These are phyloP conservation scores for Neoarthrinium moseri DNA, from an alignment of 2,329 filamentous ascomycete species.

Conservation along the genomic window DNA sequence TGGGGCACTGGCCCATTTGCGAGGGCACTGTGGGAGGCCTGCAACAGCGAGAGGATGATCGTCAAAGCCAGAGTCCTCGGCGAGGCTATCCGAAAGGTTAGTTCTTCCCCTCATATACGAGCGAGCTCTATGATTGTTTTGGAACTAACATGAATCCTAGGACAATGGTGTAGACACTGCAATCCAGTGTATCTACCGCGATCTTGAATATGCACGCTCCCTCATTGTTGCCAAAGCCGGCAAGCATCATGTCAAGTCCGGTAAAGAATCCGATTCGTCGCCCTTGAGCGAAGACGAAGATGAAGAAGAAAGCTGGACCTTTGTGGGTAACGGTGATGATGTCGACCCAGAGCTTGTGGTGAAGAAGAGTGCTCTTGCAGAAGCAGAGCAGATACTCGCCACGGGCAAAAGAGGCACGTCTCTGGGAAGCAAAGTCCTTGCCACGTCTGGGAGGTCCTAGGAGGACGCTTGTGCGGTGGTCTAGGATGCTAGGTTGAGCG, in stretches of 20 bases:
- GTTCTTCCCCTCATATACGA: constrained; percentile 33
- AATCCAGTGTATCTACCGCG: constrained; percentile 90
- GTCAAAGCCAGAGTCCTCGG: constrained; percentile 79
- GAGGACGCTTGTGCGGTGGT: constrained; percentile 1
- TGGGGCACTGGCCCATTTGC: constrained; percentile 86
- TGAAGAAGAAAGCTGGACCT: constrained; percentile 86
- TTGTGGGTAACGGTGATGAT: constrained; percentile 61
- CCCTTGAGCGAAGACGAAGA: constrained; percentile 52
- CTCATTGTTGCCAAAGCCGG: constrained; percentile 68
- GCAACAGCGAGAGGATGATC: constrained; percentile 88
- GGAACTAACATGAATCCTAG: constrained; percentile 49
- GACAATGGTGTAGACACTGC: constrained; percentile 89
- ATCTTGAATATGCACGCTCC: constrained; percentile 87
- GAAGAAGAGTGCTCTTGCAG: constrained; percentile 25
- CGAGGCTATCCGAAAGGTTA: constrained; percentile 81
- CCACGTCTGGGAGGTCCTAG: background rate
- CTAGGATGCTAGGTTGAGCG: constrained; percentile 1
- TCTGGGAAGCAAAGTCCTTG: constrained; percentile 1
- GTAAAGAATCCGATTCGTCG: constrained; percentile 17
- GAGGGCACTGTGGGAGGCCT: constrained; percentile 86
- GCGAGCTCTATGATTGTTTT: constrained; percentile 1
- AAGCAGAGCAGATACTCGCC: constrained; percentile 19
- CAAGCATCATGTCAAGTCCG: constrained; percentile 43
- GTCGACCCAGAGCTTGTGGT: constrained; percentile 27
- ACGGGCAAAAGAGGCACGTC: background rate